Conservation (phyloP, 2,329 filamentous ascomycete species). For the Calonectria crousiana region DNA sequence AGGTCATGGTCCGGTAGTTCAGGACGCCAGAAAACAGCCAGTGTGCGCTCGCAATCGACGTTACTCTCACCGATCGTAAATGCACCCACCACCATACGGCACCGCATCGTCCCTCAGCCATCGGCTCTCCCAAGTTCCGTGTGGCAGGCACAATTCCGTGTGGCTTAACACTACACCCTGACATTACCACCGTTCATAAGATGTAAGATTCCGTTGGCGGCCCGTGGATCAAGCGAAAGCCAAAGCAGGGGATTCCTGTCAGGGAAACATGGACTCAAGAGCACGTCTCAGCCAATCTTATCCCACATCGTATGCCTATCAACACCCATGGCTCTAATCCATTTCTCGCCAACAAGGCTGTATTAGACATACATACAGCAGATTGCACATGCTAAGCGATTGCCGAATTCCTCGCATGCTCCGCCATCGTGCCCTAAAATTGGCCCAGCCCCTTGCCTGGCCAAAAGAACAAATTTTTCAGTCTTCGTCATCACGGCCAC, state of each 20-base stretch:
- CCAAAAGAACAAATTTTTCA: background rate
- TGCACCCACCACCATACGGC: constrained; percentile 28
- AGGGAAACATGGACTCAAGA: constrained; percentile 28
- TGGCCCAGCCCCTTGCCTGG: background rate
- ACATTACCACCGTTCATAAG: constrained; percentile 10
- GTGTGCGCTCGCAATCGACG: constrained; percentile 11
- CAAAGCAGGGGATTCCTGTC: constrained; percentile 26
- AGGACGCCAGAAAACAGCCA: constrained; percentile 25
- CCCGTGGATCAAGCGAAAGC: constrained; percentile 17
- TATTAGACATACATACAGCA: constrained; percentile 7
- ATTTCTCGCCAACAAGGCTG: constrained; percentile 11
- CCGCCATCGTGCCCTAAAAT: constrained; percentile 13
- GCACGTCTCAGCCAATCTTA: constrained; percentile 14
- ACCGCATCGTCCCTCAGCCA: background rate
- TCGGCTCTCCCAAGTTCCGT: background rate
- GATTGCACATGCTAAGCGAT: background rate
- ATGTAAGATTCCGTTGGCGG: constrained; percentile 16
- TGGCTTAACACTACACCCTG: background rate
- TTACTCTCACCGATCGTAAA: constrained; percentile 25
- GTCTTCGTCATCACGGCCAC: background rate
- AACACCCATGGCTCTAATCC: constrained; percentile 23
- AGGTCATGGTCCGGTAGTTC: constrained; percentile 32
- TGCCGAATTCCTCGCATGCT: constrained; percentile 15
- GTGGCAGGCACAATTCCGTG: background rate
- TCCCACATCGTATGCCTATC: constrained; percentile 12